Base-by-base conservation (phyloP, 1,284 basidiomycete species). In the Moesziomyces aphidis region DNA sequence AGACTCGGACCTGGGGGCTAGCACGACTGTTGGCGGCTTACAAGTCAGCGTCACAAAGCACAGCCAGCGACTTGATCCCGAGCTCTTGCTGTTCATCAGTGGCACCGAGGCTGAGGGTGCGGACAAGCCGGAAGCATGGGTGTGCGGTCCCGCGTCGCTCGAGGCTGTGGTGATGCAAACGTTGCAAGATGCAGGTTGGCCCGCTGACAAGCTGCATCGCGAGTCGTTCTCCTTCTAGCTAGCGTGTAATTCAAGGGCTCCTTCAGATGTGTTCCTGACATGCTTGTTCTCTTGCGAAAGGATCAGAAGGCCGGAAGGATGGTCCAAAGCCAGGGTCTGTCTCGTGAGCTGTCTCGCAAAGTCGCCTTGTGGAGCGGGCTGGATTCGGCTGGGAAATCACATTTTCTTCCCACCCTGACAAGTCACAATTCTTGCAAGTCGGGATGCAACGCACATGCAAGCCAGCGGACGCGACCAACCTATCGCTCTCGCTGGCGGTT, bases 181-280 rank as follows among this genome's bases (percentile, higher is more conserved):
- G 24, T 21, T 73, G 46, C 56, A 62, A 15, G 21, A 34, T 2
- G 57, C 64, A 5, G 53, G 56, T 5, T 67, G 58, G 55, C 19
- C 26, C 2, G 63, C 9, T 1, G 61, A 55, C 0, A 56, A 44
- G 17, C 34, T 73, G 15, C 61, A 73, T 52, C 49, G 64, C 10
- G 70, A 68, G 31, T 59, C 55, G 13, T 73, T 73, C 50, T 34
- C 69, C 28, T 72, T 66, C 28, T 72, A 39, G 24, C 23, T 21
- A 34, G 31, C 11, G 11, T 34, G 31, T 4, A 10, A 34, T 13
- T 13, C 31, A 34, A 13, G 3, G 10, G 1, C 10, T 34, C 31
- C 13, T 34, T 34, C 31, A 34, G 31, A 10, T 3, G 31, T 34
- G 10, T 34, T 13, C 31, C 31, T 34, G 31, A 4, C 11, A 8